A percentile compares a stretch with the other conserved stretches of the same genome.
These are phyloP conservation scores for Pouteria glomerata DNA, from an alignment of 148 eudicot species.

Conservation along the genomic window DNA sequence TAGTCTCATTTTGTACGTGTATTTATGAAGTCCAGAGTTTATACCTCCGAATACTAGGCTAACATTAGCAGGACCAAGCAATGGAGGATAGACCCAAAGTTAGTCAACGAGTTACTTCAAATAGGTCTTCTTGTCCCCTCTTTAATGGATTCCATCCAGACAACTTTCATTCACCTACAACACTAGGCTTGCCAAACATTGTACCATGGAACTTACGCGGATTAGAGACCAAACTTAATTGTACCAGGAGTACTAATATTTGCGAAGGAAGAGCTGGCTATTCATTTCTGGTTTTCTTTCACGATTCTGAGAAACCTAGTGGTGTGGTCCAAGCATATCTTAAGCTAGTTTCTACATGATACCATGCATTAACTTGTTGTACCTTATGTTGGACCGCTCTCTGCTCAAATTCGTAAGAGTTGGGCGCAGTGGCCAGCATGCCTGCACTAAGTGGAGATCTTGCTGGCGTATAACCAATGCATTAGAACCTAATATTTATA, in stretches of 20 bases:
- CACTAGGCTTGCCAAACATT: not conserved
- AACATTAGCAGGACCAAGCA: not conserved
- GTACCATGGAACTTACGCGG: not conserved
- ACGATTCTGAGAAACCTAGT: not conserved
- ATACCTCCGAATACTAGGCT: not conserved
- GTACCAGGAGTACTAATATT: not conserved
- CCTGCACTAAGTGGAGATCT: not conserved
- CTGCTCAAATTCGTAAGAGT: not conserved
- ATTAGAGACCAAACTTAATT: not conserved
- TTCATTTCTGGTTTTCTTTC: not conserved
- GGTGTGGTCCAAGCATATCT: not conserved
- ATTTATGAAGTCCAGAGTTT: not conserved
- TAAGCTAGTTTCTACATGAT: not conserved
- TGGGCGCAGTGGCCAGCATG: too few relatives aligned
- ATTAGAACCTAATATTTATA: too few relatives aligned
- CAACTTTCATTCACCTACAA: not conserved
- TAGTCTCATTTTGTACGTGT: not conserved
- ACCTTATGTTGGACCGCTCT: conserved; percentile 4
- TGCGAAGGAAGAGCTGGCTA: too few relatives aligned
- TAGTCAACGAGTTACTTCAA: not conserved
- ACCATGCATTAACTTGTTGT: not conserved
- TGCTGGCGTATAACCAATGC: conserved; percentile 11
- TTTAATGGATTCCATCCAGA: not conserved
- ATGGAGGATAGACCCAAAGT: not conserved
- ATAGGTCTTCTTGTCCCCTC: not conserved